Conservation (phyloP, 345 rosid genomes). For the Sisymbrium altissimum region DNA sequence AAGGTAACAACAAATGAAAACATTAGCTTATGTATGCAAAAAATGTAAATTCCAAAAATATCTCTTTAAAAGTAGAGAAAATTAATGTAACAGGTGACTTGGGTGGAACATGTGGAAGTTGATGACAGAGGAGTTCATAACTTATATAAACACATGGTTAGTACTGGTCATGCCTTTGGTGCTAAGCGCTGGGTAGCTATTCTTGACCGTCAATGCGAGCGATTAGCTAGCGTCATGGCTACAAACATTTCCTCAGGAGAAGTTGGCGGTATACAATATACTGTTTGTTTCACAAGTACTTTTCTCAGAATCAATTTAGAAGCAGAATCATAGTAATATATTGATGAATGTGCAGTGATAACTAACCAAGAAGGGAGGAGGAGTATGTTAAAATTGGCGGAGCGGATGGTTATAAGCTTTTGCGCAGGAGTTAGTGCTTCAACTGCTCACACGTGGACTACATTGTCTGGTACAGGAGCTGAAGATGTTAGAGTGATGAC, state of each 20-base stretch:
- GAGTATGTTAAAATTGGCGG: constrained; percentile 90
- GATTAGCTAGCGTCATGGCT: constrained; percentile 93
- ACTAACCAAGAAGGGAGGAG: constrained; percentile 84
- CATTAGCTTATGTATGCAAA: neutral
- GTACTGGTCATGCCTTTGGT: constrained; percentile 80
- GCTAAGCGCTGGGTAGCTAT: constrained; percentile 91
- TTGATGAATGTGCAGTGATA: constrained; percentile 25
- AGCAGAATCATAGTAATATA: neutral
- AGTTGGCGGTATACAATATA: constrained; percentile 50
- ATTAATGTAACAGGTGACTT: constrained; percentile 53
- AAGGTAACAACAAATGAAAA: constrained; percentile 39
- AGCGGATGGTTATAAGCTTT: constrained; percentile 87
- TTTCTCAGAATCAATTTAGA: neutral
- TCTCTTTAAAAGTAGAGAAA: neutral
- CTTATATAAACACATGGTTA: constrained; percentile 80
- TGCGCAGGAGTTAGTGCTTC: constrained; percentile 94
- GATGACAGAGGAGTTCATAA: constrained; percentile 88
- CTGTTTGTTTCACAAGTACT: neutral
- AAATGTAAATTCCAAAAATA: neutral
- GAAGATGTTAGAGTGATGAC: constrained; percentile 98
- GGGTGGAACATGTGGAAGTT: constrained; percentile 95
- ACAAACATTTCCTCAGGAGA: constrained; percentile 66
- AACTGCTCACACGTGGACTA: constrained; percentile 87
- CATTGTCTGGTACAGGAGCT: constrained; percentile 81
- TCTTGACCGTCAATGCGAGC: constrained; percentile 84